Evolutionary conservation across 2,329 filamentous ascomycete species (phyloP).

Genomic region (Zymoseptoria brevis): DNA sequence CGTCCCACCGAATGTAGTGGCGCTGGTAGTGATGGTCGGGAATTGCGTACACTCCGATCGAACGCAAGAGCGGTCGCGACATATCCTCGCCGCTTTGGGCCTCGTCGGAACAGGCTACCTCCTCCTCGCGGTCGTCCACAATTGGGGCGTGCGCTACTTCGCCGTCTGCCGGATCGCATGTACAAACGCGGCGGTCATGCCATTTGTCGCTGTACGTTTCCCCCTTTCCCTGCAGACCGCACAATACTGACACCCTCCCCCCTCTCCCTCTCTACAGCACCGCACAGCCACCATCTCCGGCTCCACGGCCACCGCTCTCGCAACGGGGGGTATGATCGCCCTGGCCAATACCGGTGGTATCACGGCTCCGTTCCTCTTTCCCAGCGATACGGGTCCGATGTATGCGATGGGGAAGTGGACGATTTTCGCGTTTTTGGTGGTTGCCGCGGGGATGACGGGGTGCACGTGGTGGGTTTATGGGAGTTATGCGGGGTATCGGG

Average conservation of each 20-base stretch:
- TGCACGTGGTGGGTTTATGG: neutral
- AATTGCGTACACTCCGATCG: conserved; percentile 4
- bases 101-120: neutral
- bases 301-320: neutral
- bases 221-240: no score
- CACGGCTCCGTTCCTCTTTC: neutral
- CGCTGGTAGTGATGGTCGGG: conserved; percentile 18
- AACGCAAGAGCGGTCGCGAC: neutral
- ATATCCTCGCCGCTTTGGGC: neutral
- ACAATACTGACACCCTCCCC: no score
- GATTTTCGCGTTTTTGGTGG: neutral
- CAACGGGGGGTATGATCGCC: neutral
- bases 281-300: neutral
- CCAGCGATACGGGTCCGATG: neutral
- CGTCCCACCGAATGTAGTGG: conserved; percentile 37
- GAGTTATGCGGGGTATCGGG: neutral
- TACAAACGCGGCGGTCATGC: conserved; percentile 54
- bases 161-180: conserved; percentile 64
- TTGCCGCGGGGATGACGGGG: neutral
- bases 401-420: neutral
- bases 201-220: conserved; percentile 56
- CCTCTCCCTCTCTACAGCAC: no score
- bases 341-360: neutral
- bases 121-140: conserved; percentile 57
- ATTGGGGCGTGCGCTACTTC: conserved; percentile 60